Percentiles rank a stretch among this genome's conserved stretches.
phyloP scores from a whole-genome alignment of 2,329 filamentous ascomycete species.

The Exophiala viscosa region DNA sequence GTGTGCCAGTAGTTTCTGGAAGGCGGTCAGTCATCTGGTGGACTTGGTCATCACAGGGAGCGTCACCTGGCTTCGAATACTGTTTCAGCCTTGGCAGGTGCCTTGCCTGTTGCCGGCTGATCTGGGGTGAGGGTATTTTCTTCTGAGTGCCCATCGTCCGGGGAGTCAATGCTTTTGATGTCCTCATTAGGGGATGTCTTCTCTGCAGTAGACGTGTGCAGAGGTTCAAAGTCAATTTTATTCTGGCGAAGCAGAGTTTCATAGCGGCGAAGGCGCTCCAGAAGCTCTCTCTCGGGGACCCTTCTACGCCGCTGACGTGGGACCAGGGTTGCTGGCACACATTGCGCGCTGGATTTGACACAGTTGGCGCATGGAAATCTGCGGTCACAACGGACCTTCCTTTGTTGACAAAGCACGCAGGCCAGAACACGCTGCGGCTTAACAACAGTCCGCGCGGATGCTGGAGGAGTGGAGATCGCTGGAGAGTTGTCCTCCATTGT shows the following conservation, averaged over 20 bases:
- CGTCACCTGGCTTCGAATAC: slow-evolving; percentile 34
- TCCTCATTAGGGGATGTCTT: slow-evolving; percentile 21
- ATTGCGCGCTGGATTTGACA: slow-evolving; percentile 59
- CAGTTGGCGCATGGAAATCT: slow-evolving; percentile 69
- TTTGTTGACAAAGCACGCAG: slow-evolving; percentile 71
- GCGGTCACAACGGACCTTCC: slow-evolving; percentile 72
- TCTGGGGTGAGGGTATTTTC: slow-evolving; percentile 16
- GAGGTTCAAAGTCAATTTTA: too few species aligned
- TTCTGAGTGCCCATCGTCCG: slow-evolving; percentile 30
- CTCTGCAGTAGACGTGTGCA: slow-evolving; percentile 24
- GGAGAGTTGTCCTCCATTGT: not conserved
- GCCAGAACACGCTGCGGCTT: slow-evolving; percentile 45
- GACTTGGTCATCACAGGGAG: slow-evolving; percentile 1
- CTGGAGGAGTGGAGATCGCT: not conserved
- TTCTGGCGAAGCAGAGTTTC: too few species aligned
- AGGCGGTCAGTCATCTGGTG: slow-evolving; percentile 26
- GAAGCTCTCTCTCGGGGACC: too few species aligned
- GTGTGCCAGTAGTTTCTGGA: slow-evolving; percentile 47
- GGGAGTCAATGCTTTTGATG: slow-evolving; percentile 17
- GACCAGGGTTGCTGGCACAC: slow-evolving; percentile 42
- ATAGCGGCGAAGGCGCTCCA: too few species aligned
- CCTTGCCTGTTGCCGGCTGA: slow-evolving; percentile 24
- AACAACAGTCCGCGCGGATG: not conserved
- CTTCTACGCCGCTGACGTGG: slow-evolving; percentile 51
- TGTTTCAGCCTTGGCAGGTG: slow-evolving; percentile 30